Evolutionary conservation across 768 basidiomycete genomes (phyloP).

Genomic region (Mrakia blollopis): DNA sequence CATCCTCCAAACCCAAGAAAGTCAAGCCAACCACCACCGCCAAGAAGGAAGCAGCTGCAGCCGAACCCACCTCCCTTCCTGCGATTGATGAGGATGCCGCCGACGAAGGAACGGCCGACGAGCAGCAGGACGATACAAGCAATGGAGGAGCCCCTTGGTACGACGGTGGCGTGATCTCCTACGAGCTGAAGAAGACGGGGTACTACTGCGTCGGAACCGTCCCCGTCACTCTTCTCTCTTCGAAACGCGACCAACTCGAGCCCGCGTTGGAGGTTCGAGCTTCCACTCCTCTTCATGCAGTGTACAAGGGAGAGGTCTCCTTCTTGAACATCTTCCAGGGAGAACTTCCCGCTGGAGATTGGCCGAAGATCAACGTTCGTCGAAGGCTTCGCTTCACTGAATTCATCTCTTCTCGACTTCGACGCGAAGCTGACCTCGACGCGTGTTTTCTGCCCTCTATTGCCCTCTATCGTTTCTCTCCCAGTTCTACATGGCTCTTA

Average conservation of each 20-base stretch:
- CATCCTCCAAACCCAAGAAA: neutral
- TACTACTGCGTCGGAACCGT: conserved; percentile 89
- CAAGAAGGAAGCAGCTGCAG: neutral
- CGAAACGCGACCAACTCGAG: conserved; percentile 44
- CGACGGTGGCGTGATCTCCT: conserved; percentile 41
- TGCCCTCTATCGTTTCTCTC: neutral
- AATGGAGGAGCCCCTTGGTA: neutral
- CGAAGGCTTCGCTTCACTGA: no score
- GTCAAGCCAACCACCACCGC: neutral
- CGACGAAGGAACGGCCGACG: neutral
- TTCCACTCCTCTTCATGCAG: conserved; percentile 56
- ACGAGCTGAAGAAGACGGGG: conserved; percentile 76
- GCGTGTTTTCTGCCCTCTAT: neutral
- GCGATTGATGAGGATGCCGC: neutral
- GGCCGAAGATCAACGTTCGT: conserved; percentile 91
- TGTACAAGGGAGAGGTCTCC: conserved; percentile 69
- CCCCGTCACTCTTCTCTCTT: conserved; percentile 72
- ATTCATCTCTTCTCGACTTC: no score
- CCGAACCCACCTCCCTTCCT: neutral
- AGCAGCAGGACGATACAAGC: neutral
- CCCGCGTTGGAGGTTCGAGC: neutral
- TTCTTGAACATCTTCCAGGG: conserved; percentile 88
- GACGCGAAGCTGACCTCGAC: neutral
- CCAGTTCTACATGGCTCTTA: conserved; percentile 84
- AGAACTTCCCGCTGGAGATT: conserved; percentile 83